These are phyloP conservation scores for Sclerotiophoma versabilis DNA, from an alignment of 2,329 filamentous ascomycete species.

Conservation along the genomic window DNA sequence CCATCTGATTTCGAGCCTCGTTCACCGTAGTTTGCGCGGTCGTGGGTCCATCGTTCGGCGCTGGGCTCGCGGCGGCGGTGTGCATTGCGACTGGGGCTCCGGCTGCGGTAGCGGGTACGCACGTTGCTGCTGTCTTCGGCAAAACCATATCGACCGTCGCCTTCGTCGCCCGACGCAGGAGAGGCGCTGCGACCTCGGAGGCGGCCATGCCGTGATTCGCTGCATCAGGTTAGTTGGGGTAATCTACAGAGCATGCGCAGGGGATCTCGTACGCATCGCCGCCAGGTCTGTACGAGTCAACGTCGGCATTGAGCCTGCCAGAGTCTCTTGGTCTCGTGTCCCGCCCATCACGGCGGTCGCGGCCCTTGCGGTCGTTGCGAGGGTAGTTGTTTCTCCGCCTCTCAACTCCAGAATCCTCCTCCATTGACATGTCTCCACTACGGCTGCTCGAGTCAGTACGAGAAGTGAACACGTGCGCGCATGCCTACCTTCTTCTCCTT, in stretches of 20 bases:
- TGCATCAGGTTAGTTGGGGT: constrained; percentile 13
- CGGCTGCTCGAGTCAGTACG: constrained; percentile 35
- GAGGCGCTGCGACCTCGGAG: constrained; percentile 68
- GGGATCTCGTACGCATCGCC: constrained; percentile 29
- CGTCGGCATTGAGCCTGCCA: constrained; percentile 25
- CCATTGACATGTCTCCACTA: constrained; percentile 78
- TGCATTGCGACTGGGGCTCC: constrained; percentile 50
- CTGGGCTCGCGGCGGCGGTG: constrained; percentile 35
- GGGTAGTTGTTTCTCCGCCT: constrained; percentile 29
- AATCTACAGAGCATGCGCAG: not conserved
- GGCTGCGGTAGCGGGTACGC: constrained; percentile 51
- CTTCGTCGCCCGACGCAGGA: constrained; percentile 56
- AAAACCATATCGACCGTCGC: constrained; percentile 58
- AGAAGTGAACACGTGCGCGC: not conserved
- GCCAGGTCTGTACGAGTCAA: constrained; percentile 44
- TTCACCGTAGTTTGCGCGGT: constrained; percentile 38
- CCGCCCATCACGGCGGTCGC: constrained; percentile 28
- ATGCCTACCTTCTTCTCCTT: constrained; percentile 32
- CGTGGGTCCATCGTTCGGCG: constrained; percentile 40
- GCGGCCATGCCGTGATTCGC: constrained; percentile 53
- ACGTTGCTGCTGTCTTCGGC: constrained; percentile 56
- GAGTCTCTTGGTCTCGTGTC: constrained; percentile 20
- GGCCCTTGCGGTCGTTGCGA: constrained; percentile 9
- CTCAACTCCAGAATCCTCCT: constrained; percentile 67
- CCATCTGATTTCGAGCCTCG: constrained; percentile 19